Evolutionary conservation across 441 rosid genomes (phyloP), one percentile per base, ranked within the genome.

Genomic region (Hypseocharis bilobata): DNA sequence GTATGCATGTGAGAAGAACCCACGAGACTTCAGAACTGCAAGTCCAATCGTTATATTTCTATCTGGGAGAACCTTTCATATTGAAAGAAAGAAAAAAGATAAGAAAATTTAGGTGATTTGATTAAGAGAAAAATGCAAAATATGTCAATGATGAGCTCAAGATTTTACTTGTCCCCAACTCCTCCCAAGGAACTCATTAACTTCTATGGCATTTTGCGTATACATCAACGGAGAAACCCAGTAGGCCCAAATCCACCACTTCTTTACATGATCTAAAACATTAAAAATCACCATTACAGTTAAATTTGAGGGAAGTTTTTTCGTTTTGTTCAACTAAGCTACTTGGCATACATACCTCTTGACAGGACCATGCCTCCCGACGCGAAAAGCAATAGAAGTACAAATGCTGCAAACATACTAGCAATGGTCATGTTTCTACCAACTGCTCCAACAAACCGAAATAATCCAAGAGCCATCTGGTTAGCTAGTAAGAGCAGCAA

Each of bases 121-220:
- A 68, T 16, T 20, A 3, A 17, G 30, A 69, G 22, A 25, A 16
- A 30, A 20, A 8, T 0, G 6, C 2, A 27, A 3, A n/a, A n/a
- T 8, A 6, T 40, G 13, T 30, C 1, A 61, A n/a, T 23, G 20
- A 60, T 59, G 14, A 1, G 36, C 62, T 40, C 8, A 57, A 71
- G 36, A 40, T 17, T 66, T 74, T 81, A 88, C 96, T 54, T 68
- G 85, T 8, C 73, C 77, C 97, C 97, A 91, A 36, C 86, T 83
- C 17, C 82, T 55, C 36, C 93, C 93, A 2, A 91, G 87, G 69
- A 85, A 91, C 72, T 88, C 97, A 47, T 91, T 91, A 59, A 80
- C 85, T 3, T 76, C 68, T 34, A 11, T 16, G 10, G 77, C 66
- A 42, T 56, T 73, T 66, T 73, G 72, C 29, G 49, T 63, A 13